Evolutionary conservation across 2,329 filamentous ascomycete species (phyloP), one percentile per base, ranked within the genome.

Genomic region (Xylariaceae sp.): DNA sequence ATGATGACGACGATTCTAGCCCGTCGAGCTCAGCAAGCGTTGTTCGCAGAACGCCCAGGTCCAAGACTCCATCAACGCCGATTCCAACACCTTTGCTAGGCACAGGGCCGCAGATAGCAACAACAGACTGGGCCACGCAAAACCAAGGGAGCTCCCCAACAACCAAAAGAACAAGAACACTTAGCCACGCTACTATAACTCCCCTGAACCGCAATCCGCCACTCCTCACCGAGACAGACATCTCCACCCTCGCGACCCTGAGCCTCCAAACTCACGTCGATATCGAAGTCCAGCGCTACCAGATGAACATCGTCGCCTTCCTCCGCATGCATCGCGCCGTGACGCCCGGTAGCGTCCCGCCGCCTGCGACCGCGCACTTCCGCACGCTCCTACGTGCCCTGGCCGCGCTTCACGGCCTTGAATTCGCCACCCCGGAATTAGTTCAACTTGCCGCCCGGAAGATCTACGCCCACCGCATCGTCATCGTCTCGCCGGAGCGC

Each of bases 301-400:
- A 92, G 55, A 86, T 92, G 76, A 92, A 97, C 71, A 83, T 97
- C 39, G 76, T 92, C 49, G 83, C 91, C 2, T 96, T 95, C 68
- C 78, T 97, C 62, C 86, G 94, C 31, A 80, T 95, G 69, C 91
- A 95, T 71, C 86, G 92, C 51, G 91, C 89, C 47, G 88, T 96
- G 30, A 81, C 60, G 0, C 63, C 81, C 19, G 83, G 86, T 11
- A 89, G 91, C 42, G 81, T 95, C 49, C 87, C 89, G 9, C 86
- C 92, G 0, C 73, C 80, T 40, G 89, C 91, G 0, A 96, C 91
- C 1, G 82, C 83, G 47, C 86, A 96, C 65, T 85, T 97, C 54
- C 79, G 82, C 43, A 77, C 79, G 59, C 76, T 96, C 44, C 76
- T 83, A 60, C 83, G 78, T 73, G 86, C 84, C 50, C 80, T 99